Percentiles rank a stretch among this genome's conserved stretches.
These are phyloP conservation scores for Diaporthe sp. DNA, from an alignment of 2,329 filamentous ascomycete genomes.

Conservation along the genomic window DNA sequence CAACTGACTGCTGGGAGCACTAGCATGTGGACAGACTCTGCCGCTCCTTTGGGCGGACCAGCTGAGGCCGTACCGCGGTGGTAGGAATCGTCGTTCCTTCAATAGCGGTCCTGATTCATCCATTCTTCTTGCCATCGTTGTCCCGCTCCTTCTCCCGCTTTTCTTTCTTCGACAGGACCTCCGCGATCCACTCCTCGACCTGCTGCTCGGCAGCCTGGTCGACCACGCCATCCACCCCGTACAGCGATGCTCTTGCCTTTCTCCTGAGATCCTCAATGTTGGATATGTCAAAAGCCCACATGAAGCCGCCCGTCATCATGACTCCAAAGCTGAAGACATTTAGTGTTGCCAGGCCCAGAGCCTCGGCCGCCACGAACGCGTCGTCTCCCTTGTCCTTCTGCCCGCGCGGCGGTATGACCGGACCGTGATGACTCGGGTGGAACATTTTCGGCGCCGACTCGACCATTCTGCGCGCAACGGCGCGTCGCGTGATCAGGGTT, in stretches of 20 bases:
- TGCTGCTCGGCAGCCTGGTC: constrained; percentile 70
- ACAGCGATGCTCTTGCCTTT: constrained; percentile 60
- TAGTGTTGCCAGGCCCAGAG: constrained; percentile 87
- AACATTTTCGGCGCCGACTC: constrained; percentile 79
- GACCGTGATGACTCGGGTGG: constrained; percentile 66
- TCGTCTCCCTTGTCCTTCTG: constrained; percentile 66
- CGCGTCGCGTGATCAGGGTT: constrained; percentile 77
- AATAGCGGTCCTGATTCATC: constrained; percentile 48
- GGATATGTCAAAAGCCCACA: constrained; percentile 85
- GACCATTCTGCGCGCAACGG: constrained; percentile 74
- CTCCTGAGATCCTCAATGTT: constrained; percentile 73
- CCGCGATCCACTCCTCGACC: constrained; percentile 72
- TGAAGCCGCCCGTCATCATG: constrained; percentile 78
- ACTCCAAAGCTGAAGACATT: constrained; percentile 85
- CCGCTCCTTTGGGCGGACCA: neutral
- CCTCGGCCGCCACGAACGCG: constrained; percentile 82
- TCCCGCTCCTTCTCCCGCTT: constrained; percentile 52
- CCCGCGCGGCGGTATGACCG: constrained; percentile 43
- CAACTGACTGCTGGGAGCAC: neutral
- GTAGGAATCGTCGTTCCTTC: neutral
- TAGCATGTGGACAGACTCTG: neutral
- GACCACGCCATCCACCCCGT: constrained; percentile 49
- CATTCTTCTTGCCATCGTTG: constrained; percentile 33
- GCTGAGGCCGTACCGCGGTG: no score
- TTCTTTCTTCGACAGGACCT: constrained; percentile 71